phyloP scores from a whole-genome alignment of 1,284 basidiomycete species.

The Lentinula novae-zelandiae region DNA sequence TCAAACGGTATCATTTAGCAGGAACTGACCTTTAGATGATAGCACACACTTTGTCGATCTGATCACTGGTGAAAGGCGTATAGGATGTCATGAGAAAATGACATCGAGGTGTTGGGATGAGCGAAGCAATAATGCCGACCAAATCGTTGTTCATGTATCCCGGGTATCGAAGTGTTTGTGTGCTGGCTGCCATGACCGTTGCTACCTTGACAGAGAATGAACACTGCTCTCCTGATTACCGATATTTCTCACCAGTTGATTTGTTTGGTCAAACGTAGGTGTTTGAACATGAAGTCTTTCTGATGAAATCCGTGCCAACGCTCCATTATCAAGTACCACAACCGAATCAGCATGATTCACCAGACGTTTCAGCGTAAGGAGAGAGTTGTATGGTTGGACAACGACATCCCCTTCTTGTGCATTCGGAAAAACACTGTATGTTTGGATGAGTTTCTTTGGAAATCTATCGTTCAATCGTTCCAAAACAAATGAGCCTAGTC shows the following conservation, averaged over 20 bases:
- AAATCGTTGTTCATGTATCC: slow-evolving; percentile 99
- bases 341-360: slow-evolving; percentile 97
- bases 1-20: slow-evolving; percentile 4
- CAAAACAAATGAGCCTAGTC: slow-evolving; percentile 94
- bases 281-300: slow-evolving; percentile 91
- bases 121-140: slow-evolving; percentile 93
- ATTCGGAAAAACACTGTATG: slow-evolving; percentile 98
- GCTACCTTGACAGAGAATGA: slow-evolving; percentile 58
- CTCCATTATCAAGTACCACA: slow-evolving; percentile 96
- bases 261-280: slow-evolving; percentile 92
- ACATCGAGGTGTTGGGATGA: slow-evolving; percentile 98
- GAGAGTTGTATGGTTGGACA: slow-evolving; percentile 97
- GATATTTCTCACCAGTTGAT: slow-evolving; percentile 70
- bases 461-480: slow-evolving; percentile 97
- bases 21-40: neutral
- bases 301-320: slow-evolving; percentile 86
- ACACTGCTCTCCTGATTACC: neutral
- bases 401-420: slow-evolving; percentile 89
- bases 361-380: slow-evolving; percentile 92
- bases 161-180: slow-evolving; percentile 95
- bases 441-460: slow-evolving; percentile 99
- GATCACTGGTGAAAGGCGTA: slow-evolving; percentile 96
- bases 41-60: slow-evolving; percentile 76
- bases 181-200: slow-evolving; percentile 96
- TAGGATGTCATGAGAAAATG: slow-evolving; percentile 99